A percentile compares a stretch with the other conserved stretches of the same genome.
Conservation (phyloP, 169 alveolate genomes). For the Plasmodium relictum region DNA sequence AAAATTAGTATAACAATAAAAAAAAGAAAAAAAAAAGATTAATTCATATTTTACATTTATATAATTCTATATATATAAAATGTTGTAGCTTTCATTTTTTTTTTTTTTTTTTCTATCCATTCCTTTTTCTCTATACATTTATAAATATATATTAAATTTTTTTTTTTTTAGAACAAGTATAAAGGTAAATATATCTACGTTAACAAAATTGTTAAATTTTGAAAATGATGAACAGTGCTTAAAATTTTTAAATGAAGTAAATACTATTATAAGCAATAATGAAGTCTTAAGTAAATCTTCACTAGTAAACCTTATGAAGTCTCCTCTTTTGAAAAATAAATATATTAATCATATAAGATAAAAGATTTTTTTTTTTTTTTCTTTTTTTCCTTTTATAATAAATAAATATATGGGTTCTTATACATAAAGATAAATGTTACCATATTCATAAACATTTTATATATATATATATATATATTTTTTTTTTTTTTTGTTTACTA, state of each 20-base stretch:
- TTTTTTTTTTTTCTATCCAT: too few relatives aligned
- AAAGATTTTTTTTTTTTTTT: neutral
- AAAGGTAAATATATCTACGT: slow-evolving; percentile 47
- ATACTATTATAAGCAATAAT: slow-evolving; percentile 51
- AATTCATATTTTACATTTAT: too few relatives aligned
- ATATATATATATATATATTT: neutral
- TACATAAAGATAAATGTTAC: neutral
- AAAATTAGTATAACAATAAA: too few relatives aligned
- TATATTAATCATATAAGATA: slow-evolving; percentile 68
- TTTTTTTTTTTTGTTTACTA: slow-evolving; percentile 1
- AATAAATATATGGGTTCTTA: neutral
- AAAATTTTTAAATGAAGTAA: slow-evolving; percentile 45
- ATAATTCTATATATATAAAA: too few relatives aligned
- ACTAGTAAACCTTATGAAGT: slow-evolving; percentile 60
- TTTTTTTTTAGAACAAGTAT: slow-evolving; percentile 40
- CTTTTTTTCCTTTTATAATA: neutral
- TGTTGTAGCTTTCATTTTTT: too few relatives aligned
- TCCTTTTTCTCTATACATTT: neutral
- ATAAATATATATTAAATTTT: neutral
- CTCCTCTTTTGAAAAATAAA: slow-evolving; percentile 55
- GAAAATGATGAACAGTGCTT: slow-evolving; percentile 50
- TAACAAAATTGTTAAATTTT: slow-evolving; percentile 47
- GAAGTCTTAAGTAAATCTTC: slow-evolving; percentile 66
- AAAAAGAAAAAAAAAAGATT: too few relatives aligned
- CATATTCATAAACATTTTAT: neutral